phyloP scores from a whole-genome alignment of 306 rosid genomes.

The Quercus alba region DNA sequence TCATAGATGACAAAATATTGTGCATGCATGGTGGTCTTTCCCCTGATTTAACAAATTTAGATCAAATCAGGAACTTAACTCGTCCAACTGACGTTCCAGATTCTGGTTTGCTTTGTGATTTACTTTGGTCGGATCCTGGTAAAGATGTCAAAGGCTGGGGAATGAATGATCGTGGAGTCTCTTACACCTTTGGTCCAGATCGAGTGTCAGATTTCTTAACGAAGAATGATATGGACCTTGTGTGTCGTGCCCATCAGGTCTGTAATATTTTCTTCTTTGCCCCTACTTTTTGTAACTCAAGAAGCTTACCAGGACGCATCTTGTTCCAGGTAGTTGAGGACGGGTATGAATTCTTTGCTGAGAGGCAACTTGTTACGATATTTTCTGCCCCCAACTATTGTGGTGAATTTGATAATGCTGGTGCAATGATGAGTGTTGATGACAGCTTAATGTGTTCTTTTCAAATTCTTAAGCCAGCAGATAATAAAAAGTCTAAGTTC shows the following conservation, averaged over 20 bases:
- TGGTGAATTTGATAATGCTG: constrained; percentile 44
- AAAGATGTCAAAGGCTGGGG: constrained; percentile 46
- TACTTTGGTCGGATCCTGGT: constrained; percentile 43
- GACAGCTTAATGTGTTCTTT: constrained; percentile 43
- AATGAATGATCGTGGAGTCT: constrained; percentile 44
- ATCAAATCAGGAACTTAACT: constrained; percentile 31
- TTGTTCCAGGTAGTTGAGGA: constrained; percentile 41
- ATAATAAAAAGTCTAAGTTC: constrained; percentile 19
- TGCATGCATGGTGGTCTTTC: constrained; percentile 50
- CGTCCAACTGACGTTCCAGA: constrained; percentile 43
- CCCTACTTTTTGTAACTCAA: neutral
- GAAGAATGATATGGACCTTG: constrained; percentile 41
- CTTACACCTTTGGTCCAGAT: constrained; percentile 37
- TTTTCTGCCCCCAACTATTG: constrained; percentile 45
- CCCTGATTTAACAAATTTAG: constrained; percentile 35
- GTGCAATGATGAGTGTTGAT: constrained; percentile 43
- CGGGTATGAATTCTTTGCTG: constrained; percentile 44
- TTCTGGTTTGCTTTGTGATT: constrained; percentile 39
- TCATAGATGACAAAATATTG: constrained; percentile 38
- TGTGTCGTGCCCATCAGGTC: constrained; percentile 43
- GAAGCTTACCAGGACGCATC: neutral
- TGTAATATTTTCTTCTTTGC: neutral
- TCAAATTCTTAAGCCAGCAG: constrained; percentile 40
- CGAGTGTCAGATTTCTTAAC: constrained; percentile 33
- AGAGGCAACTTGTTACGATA: constrained; percentile 42